These are phyloP conservation scores for Cerrena zonata DNA, from an alignment of 1,284 basidiomycete genomes.

Conservation along the genomic window DNA sequence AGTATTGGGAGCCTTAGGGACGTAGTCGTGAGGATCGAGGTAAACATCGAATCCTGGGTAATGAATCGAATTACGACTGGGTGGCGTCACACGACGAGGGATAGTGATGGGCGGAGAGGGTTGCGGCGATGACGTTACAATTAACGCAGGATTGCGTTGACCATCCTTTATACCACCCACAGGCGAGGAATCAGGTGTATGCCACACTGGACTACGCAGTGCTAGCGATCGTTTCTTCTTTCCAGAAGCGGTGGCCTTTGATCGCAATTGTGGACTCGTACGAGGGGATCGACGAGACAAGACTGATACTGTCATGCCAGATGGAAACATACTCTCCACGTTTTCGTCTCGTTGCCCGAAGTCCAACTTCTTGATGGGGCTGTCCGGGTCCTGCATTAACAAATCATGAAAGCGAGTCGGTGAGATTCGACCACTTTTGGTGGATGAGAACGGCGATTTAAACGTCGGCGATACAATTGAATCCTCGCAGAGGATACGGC, in stretches of 20 bases:
- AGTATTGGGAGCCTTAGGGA: slow-evolving; percentile 17
- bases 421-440: slow-evolving; percentile 19
- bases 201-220: background rate
- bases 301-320: background rate
- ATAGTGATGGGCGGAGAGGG: slow-evolving; percentile 26
- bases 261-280: background rate
- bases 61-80: slow-evolving; percentile 56
- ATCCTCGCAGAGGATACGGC: slow-evolving; percentile 56
- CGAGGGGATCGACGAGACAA: background rate
- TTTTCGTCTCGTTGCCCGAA: slow-evolving; percentile 29
- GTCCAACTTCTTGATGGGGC: slow-evolving; percentile 47
- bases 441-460: slow-evolving; percentile 29
- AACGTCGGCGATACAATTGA: slow-evolving; percentile 38
- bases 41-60: slow-evolving; percentile 69
- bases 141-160: slow-evolving; percentile 1
- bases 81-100: slow-evolving; percentile 40
- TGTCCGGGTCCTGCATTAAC: slow-evolving; percentile 29
- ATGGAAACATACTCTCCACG: background rate
- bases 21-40: slow-evolving; percentile 42
- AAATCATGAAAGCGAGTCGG: slow-evolving; percentile 22
- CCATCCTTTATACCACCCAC: background rate
- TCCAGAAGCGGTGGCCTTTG: background rate
- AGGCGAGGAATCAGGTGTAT: background rate
- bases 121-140: slow-evolving; percentile 18
- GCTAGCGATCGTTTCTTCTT: background rate